phyloP scores from a whole-genome alignment of 495 filamentous ascomycete species.

The Penicillium coffeae region DNA sequence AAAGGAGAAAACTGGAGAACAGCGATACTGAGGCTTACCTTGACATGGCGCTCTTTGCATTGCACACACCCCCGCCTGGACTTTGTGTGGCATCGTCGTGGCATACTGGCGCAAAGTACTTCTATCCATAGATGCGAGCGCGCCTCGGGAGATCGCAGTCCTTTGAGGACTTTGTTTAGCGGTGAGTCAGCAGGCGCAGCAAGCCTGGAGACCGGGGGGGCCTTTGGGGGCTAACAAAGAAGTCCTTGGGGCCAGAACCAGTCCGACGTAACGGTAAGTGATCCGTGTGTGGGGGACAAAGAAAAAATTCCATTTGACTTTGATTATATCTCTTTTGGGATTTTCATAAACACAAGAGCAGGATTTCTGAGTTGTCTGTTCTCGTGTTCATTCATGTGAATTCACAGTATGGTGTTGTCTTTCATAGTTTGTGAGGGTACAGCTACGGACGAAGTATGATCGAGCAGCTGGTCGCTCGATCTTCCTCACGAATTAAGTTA shows the following conservation, averaged over 20 bases:
- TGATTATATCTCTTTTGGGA: too few species aligned
- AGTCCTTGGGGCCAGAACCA: not conserved
- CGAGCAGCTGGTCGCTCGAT: too few species aligned
- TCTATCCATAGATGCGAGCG: not conserved
- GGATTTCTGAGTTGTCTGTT: too few species aligned
- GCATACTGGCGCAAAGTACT: slow-evolving; percentile 4
- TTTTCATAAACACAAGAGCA: not conserved
- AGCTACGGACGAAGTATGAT: too few species aligned
- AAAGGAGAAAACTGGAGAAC: too few species aligned
- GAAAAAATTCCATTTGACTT: too few species aligned
- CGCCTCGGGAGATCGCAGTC: not conserved
- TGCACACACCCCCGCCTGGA: slow-evolving; percentile 11
- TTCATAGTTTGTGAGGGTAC: too few species aligned
- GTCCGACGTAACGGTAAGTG: not conserved
- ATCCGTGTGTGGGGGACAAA: not conserved
- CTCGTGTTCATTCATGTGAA: too few species aligned
- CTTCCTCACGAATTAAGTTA: not conserved
- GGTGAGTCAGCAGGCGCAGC: not conserved
- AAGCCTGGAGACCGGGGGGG: not conserved
- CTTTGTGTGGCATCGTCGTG: slow-evolving; percentile 16
- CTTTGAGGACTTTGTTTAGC: not conserved
- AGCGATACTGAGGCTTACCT: slow-evolving; percentile 7
- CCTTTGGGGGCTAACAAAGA: not conserved
- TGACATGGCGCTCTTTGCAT: slow-evolving; percentile 15
- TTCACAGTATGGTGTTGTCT: too few species aligned